Evolutionary conservation across 306 rosid genomes (phyloP), one percentile per base, ranked within the genome.

Genomic region (Rosa lucieae): DNA sequence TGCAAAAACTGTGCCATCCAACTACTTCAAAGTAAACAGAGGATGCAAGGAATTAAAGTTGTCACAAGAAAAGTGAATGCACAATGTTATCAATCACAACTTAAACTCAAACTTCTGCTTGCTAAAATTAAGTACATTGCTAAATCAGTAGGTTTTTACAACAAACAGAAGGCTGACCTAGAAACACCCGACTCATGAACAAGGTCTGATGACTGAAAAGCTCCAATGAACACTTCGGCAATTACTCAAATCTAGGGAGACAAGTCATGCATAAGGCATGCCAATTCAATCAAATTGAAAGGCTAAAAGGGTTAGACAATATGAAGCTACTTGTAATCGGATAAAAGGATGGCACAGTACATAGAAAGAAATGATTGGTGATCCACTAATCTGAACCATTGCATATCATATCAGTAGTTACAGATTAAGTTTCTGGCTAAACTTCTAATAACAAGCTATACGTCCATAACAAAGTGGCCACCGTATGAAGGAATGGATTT

Each of bases 271-370:
- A n/a, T 1, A 10, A 68, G 32, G 51, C 0, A 44, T 11, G 44
- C 35, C 21, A 11, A 5, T 21, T 48, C 56, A 70, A 46, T 46
- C 56, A 47, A 65, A 10, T 15, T 65, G n/a, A 29, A 13, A 37
- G 10, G 10, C 8, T 6, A 1, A 65, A 4, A 6, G 3, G n/a
- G 8, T 35, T 20, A 11, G 55, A 13, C 0, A 10, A 21, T 12
- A 23, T 47, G 20, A 47, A 70, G 75, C 75, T 71, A 23, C 56
- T 70, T 23, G 23, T 15, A 68, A 43, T 68, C 52, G 43, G 42
- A 66, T 14, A 6, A 66, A 15, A 17, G 8, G 44, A 35, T 15
- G 40, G 6, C 8, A 66, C 37, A 42, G 56, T 11, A n/a, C 39
- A 44, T 11, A 46, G 15, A 44, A 70, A 44, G 74, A 70, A 21